phyloP scores from a whole-genome alignment of 768 basidiomycete genomes.

The Boletus reticulatus region DNA sequence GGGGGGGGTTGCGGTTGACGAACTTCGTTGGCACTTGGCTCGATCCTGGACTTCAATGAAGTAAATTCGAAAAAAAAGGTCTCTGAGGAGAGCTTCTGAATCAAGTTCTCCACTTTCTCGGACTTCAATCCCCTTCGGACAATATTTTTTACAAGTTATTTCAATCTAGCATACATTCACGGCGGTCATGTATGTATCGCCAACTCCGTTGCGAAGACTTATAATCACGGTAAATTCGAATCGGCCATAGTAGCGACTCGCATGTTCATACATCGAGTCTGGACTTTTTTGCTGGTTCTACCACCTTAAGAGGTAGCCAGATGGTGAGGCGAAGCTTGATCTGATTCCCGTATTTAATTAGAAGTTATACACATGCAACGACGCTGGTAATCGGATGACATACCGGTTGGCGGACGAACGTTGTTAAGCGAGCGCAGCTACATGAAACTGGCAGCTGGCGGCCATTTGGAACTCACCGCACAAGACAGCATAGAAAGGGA shows the following conservation, averaged over 20 bases:
- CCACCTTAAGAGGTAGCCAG: background rate
- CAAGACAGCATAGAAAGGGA: constrained; percentile 7
- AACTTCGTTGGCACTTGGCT: no score
- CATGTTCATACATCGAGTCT: background rate
- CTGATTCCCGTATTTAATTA: background rate
- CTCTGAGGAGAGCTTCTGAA: no score
- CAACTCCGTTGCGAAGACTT: no score
- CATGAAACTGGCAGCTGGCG: constrained; percentile 12
- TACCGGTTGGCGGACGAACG: background rate
- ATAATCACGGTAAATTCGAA: background rate
- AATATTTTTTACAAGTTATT: no score
- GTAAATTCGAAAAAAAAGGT: no score
- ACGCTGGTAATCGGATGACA: constrained; percentile 8
- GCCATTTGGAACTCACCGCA: background rate
- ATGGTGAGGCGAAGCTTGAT: background rate
- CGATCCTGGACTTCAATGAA: background rate
- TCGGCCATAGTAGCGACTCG: background rate
- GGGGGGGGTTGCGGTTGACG: no score
- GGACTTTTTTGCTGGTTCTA: background rate
- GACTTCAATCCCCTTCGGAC: no score
- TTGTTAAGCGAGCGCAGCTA: constrained; percentile 8
- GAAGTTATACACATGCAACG: background rate
- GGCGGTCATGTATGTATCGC: no score
- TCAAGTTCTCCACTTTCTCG: no score
- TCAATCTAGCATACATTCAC: no score